phyloP scores from a whole-genome alignment of 2,329 filamentous ascomycete species.

The Alternaria triticimaculans region DNA sequence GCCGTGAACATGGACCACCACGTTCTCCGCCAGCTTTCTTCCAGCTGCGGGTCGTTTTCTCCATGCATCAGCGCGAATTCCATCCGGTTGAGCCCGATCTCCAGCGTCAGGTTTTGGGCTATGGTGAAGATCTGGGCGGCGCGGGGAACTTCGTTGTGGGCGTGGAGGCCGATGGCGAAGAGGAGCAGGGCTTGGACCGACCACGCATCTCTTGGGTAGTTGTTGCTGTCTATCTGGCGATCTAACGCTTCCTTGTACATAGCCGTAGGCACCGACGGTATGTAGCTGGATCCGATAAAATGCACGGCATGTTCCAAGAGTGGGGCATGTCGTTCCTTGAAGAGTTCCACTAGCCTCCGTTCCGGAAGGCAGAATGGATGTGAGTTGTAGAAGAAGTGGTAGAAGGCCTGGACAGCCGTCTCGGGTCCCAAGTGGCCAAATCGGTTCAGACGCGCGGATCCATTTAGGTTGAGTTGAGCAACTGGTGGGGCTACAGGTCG shows the following conservation, averaged over 20 bases:
- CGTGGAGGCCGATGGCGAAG: conserved; percentile 78
- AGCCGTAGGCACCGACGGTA: conserved; percentile 54
- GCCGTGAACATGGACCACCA: conserved; percentile 90
- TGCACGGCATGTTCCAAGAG: conserved; percentile 63
- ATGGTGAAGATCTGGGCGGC: conserved; percentile 71
- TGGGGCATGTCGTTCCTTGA: conserved; percentile 48
- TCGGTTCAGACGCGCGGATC: conserved; percentile 37
- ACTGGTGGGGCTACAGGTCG: conserved; percentile 27
- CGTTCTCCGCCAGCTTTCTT: conserved; percentile 85
- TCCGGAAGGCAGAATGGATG: conserved; percentile 65
- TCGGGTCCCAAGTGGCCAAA: conserved; percentile 38
- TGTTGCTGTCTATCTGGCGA: conserved; percentile 39
- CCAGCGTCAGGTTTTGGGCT: conserved; percentile 74
- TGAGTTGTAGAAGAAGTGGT: conserved; percentile 60
- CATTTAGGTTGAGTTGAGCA: conserved; percentile 43
- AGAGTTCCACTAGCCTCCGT: conserved; percentile 47
- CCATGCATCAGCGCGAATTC: conserved; percentile 71
- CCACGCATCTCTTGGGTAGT: conserved; percentile 54
- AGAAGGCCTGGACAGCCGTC: conserved; percentile 43
- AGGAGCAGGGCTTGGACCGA: conserved; percentile 80
- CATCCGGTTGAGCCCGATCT: conserved; percentile 76
- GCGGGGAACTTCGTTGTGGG: conserved; percentile 72
- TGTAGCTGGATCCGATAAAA: conserved; percentile 63
- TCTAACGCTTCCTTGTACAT: conserved; percentile 51
- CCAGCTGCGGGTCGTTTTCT: conserved; percentile 69